Evolutionary conservation across 2,329 filamentous ascomycete species (phyloP), one percentile per base, ranked within the genome.

Genomic region (Talaromyces rugulosus): DNA sequence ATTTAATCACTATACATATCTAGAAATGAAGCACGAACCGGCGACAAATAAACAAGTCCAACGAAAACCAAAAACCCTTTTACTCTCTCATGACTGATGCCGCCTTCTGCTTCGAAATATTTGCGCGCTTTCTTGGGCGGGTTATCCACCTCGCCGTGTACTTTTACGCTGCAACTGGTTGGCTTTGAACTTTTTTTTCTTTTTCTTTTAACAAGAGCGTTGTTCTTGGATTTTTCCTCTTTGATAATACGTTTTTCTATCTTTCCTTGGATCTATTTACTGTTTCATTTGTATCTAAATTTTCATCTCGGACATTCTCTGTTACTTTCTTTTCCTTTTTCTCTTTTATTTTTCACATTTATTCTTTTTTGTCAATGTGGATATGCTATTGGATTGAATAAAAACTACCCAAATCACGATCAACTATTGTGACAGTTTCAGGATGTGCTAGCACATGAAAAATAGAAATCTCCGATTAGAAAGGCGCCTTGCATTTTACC

Each of bases 221-320:
- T 12, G 28, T n/a, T 53, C 14, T 16, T 47, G 44, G 2, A 54
- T 53, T 52, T 30, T 52, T 44, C 50, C 50, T 56, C 57, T 27
- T 62, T 56, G 56, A 16, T 55, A 56, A 34, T 56, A 59, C 56
- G 56, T 23, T 5, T 11, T 51, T 55, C 53, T 56, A 12, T 23
- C 31, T 62, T 62, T 52, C 52, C 40, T 62, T 56, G 54, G 61
- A 58, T 57, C 36, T 58, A 62, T 58, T 55, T 18, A 51, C 31
- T 56, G 18, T 56, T 40, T 42, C 40, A 47, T 52, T 50, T 18
- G 42, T 36, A 51, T 50, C 16, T 28, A 50, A 31, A 36, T 31
- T 23, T 53, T 44, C 50, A 59, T 58, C 58, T 62, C 60, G 60
- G 60, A 44, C 42, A 50, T 42, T 47, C 11, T 8, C 11, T 47